Evolutionary conservation across 2,329 filamentous ascomycete species (phyloP), one percentile per base, ranked within the genome.

Genomic region (Cyphellophora attinorum): DNA sequence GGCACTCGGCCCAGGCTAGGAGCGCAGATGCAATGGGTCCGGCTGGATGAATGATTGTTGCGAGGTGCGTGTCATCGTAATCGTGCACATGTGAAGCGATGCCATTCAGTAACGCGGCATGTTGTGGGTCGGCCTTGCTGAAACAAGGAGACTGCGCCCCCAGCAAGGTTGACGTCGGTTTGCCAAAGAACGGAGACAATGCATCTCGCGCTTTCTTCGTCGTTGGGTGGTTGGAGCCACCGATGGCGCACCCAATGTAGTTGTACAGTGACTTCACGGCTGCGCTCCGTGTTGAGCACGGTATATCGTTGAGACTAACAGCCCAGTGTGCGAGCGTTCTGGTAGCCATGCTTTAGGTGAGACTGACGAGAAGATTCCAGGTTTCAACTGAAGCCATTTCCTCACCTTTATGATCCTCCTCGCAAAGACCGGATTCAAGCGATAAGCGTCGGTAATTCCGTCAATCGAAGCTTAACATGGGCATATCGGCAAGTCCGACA

Each of bases 31-130:
- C 65, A 0, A 73, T 65, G 0, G 68, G 64, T 0, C 69, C 68
- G 0, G 67, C 61, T 0, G 69, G 70, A 42, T 74, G 70, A 29
- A 74, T 73, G 41, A 73, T 68, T 4, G 65, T 72, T 30, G 68
- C 66, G 1, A 72, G 55, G 42, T 73, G 69, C 1, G 68, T 73
- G 46, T 74, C 68, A 41, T 74, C 70, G 47, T 72, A 74, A 45
- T 74, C 68, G 37, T 73, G 65, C 3, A 72, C 65, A 39, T 73
- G 68, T 17, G 64, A 69, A 10, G 68, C 65, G 27, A 74, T 70
- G n/a, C 70, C 70, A 40, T 74, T 72, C 30, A 74, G 45, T 5
- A 73, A 51, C 0, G 68, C 67, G 2, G 69, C 68, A 36, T 67
- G 57, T 5, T 35, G 34, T 6, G 40, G 37, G 18, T 45, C 42